Conservation (phyloP, 306 rosid species). For the Trichosanthes cucumerina region DNA sequence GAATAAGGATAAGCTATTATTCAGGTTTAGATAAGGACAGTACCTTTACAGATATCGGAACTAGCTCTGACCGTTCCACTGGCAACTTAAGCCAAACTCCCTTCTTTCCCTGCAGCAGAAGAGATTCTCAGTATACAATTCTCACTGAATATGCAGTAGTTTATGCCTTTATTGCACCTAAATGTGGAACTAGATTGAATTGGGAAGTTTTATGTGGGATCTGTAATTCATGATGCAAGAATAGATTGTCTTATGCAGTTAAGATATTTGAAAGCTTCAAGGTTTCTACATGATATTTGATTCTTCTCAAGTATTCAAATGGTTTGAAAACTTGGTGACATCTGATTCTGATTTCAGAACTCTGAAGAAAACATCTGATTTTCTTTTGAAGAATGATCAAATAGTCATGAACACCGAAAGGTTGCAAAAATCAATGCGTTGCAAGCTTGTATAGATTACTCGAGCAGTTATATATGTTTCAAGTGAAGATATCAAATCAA, state of each 20-base stretch:
- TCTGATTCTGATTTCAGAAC: not conserved
- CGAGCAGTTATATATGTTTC: not conserved
- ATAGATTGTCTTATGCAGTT: not conserved
- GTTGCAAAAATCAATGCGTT: not conserved
- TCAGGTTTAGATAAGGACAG: not conserved
- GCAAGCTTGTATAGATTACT: not conserved
- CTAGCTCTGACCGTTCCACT: slow-evolving; percentile 56
- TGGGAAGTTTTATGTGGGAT: not conserved
- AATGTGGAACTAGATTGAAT: not conserved
- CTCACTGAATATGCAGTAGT: not conserved
- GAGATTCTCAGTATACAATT: not conserved
- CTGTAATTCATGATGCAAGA: not conserved
- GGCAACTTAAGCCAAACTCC: slow-evolving; percentile 93
- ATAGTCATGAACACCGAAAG: not conserved
- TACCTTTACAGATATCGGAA: slow-evolving; percentile 84
- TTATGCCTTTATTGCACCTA: not conserved
- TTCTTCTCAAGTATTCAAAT: not conserved
- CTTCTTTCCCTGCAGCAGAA: slow-evolving; percentile 68
- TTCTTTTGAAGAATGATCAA: not conserved
- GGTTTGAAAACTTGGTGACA: not conserved
- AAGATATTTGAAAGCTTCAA: not conserved
- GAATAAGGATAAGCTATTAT: not conserved
- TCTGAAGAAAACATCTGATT: not conserved
- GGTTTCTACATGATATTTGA: not conserved
- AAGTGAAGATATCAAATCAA: not conserved